These are phyloP conservation scores for Euphorbia corollata DNA, from an alignment of 441 rosid genomes.

Conservation along the genomic window DNA sequence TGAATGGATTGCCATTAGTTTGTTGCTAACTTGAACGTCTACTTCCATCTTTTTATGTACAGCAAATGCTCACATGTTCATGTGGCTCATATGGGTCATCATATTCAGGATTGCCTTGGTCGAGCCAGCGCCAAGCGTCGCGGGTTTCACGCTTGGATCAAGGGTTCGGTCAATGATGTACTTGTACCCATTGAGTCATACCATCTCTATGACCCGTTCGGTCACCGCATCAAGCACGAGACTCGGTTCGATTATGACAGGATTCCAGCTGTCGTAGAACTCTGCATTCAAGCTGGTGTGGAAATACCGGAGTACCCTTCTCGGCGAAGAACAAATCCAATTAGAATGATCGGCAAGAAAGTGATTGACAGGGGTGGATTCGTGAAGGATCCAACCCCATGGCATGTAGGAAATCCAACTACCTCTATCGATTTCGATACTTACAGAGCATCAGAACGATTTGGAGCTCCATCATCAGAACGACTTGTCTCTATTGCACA, in stretches of 20 bases:
- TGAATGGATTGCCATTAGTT: conserved; percentile 3
- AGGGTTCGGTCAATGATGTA: conserved; percentile 55
- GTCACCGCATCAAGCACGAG: conserved; percentile 56
- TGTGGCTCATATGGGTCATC: conserved; percentile 66
- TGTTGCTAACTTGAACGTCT: background rate
- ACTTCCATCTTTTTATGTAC: conserved; percentile 20
- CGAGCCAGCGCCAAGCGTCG: conserved; percentile 42
- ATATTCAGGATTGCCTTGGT: conserved; percentile 61
- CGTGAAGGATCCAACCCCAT: conserved; percentile 57
- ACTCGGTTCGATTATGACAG: conserved; percentile 70
- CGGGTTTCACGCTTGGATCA: conserved; percentile 66
- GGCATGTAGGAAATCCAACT: conserved; percentile 39
- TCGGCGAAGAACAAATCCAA: conserved; percentile 60
- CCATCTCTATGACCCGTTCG: conserved; percentile 62
- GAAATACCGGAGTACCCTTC: conserved; percentile 71
- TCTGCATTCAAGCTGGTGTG: conserved; percentile 84
- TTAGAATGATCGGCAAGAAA: conserved; percentile 72
- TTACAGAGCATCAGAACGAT: conserved; percentile 46
- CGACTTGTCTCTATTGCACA: no score
- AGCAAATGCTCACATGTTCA: conserved; percentile 78
- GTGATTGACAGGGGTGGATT: conserved; percentile 68
- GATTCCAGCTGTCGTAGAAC: conserved; percentile 73
- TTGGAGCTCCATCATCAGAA: conserved; percentile 42
- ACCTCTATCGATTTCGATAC: conserved; percentile 62
- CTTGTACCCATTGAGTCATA: conserved; percentile 62